phyloP scores from a whole-genome alignment of 2,329 filamentous ascomycete species.

The Epichloe coenophiala region DNA sequence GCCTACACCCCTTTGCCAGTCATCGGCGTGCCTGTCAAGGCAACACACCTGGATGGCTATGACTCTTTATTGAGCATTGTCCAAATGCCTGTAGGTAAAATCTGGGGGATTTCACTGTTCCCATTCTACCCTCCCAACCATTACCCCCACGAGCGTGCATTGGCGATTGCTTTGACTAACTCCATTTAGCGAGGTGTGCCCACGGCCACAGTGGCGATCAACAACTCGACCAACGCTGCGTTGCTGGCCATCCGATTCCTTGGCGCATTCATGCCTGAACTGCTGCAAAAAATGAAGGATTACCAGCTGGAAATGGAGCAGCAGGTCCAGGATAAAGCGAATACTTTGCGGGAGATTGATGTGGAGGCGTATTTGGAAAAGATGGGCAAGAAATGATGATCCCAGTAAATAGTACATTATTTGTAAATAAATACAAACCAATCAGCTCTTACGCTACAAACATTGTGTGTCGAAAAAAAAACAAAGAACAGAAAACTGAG shows the following conservation, averaged over 20 bases:
- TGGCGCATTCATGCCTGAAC: conserved; percentile 40
- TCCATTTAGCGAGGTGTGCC: conserved; percentile 44
- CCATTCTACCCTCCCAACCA: background rate
- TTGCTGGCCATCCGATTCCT: conserved; percentile 58
- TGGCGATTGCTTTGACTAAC: conserved; percentile 14
- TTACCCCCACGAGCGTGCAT: background rate
- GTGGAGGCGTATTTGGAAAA: conserved; percentile 39
- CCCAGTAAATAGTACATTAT: no score
- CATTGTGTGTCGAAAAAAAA: no score
- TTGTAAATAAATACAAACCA: no score
- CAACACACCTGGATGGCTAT: conserved; percentile 55
- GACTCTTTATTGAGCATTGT: conserved; percentile 62
- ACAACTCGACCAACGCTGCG: conserved; percentile 67
- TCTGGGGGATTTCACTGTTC: background rate
- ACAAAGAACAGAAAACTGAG: no score
- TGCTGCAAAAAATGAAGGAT: conserved; percentile 40
- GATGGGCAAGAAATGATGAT: conserved; percentile 15
- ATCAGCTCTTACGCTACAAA: no score
- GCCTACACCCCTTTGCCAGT: conserved; percentile 60
- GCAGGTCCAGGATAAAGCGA: conserved; percentile 52
- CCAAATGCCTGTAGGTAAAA: conserved; percentile 52
- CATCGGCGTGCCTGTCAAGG: conserved; percentile 66
- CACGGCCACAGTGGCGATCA: conserved; percentile 64
- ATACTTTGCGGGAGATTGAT: conserved; percentile 39
- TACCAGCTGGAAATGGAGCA: conserved; percentile 50